phyloP scores from a whole-genome alignment of 2,329 filamentous ascomycete species.

The Alternaria rosae region DNA sequence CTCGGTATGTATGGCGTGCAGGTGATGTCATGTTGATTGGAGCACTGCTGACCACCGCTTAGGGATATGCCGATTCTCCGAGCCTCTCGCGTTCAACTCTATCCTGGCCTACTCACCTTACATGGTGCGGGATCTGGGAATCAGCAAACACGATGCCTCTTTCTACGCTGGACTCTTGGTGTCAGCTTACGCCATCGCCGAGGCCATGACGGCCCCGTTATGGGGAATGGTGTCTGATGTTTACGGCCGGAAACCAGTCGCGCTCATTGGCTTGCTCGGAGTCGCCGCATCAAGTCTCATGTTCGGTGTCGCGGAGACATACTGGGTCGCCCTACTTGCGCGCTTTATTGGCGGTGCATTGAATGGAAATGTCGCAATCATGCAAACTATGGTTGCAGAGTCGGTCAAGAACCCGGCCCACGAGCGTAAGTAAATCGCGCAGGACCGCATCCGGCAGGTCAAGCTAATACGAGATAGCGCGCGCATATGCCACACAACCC shows the following conservation, averaged over 20 bases:
- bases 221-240: slow-evolving; percentile 52
- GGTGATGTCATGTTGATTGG: slow-evolving; percentile 27
- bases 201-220: slow-evolving; percentile 80
- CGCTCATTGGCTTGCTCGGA: slow-evolving; percentile 67
- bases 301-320: slow-evolving; percentile 81
- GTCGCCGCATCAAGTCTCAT: slow-evolving; percentile 84
- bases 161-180: slow-evolving; percentile 89
- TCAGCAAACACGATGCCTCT: slow-evolving; percentile 61
- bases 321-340: slow-evolving; percentile 82
- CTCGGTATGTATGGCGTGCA: slow-evolving; percentile 42
- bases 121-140: slow-evolving; percentile 51
- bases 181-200: slow-evolving; percentile 86
- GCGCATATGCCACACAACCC: slow-evolving; percentile 89
- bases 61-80: slow-evolving; percentile 92
- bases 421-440: slow-evolving; percentile 70
- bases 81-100: slow-evolving; percentile 91
- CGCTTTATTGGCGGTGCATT: slow-evolving; percentile 80
- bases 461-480: slow-evolving; percentile 60
- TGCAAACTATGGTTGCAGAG: slow-evolving; percentile 94
- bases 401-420: slow-evolving; percentile 86
- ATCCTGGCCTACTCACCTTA: slow-evolving; percentile 79
- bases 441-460: neutral
- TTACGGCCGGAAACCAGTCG: slow-evolving; percentile 52
- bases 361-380: slow-evolving; percentile 91
- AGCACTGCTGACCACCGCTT: slow-evolving; percentile 27